Base-by-base conservation (phyloP, 1,139 yeast genomes). In the Spathaspora jeffriesii region DNA sequence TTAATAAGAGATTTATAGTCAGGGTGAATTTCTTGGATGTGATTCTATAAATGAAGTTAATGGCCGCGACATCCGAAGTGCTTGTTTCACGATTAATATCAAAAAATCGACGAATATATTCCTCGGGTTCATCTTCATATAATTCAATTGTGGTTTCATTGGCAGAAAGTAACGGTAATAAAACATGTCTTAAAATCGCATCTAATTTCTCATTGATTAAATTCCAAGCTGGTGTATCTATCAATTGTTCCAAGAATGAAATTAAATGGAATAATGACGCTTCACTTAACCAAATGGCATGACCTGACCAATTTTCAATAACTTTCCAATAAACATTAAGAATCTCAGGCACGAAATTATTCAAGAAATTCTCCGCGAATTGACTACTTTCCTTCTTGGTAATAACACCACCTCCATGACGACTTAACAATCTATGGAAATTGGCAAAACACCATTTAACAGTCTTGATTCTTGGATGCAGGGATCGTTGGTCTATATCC, bases 31-130 rank as follows among this genome's bases (percentile, higher is more conserved):
- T 76, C 46, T 75, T 68, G 57, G 68, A 68, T 52, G 72, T 65
- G 57, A 68, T 74, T 60, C 72, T 68, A 61, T 79, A 81, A 43
- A 92, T 68, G 55, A 90, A 88, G 63, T 85, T 87, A 44, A 87
- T 80, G 2, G 97, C 85, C 0, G 96, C 96, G 39, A 82, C 82
- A 59, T 89, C 96, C 0, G 96, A 82, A 11, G 93, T 85, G 43
- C 81, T 79, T 34, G 81, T 77, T 53, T 88, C 96, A 54, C 88
- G 83, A 58, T 81, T 84, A 49, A 84, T 72, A 60, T 85, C 91
- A 54, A 84, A 84, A 58, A 70, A 84, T 54, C 88, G 76, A 68
- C 91, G 77, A 34, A 85, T 76, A 58, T 85, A 87, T 56, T 86
- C 92, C 53, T 84, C 88, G 5, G 87, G 84, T 51, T 86, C 92